Evolutionary conservation across 2,329 filamentous ascomycete species (phyloP).

Genomic region (Alternaria incomplexa): DNA sequence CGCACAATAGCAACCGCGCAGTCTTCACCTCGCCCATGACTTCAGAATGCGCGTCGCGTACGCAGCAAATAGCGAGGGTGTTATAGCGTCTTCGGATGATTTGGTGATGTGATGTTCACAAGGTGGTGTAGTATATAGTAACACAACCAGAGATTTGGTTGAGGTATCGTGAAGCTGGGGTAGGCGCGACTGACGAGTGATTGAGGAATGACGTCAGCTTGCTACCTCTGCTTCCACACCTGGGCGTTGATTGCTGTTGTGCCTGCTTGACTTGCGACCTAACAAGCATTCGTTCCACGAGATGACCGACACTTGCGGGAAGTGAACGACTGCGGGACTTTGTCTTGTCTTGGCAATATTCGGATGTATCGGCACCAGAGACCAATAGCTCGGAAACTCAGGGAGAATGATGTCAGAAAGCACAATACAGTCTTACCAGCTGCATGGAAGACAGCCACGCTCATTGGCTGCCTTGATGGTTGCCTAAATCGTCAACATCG

Average conservation of each 20-base stretch:
- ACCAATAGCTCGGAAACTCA: not conserved
- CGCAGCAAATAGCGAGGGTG: accelerated
- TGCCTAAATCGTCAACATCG: not conserved
- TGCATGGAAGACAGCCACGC: not conserved
- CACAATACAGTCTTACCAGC: not conserved
- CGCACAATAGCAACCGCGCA: not conserved
- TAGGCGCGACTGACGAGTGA: not conserved
- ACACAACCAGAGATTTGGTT: accelerated
- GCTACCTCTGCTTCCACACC: not conserved
- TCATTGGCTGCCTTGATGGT: not conserved
- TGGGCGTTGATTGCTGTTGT: not conserved
- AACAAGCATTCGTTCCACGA: too few species aligned
- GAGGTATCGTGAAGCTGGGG: not conserved
- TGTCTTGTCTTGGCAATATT: not conserved
- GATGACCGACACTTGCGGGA: not conserved
- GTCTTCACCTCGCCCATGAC: not conserved
- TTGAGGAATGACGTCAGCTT: not conserved
- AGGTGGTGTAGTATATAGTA: not conserved
- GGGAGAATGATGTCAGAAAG: accelerated
- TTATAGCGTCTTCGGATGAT: not conserved
- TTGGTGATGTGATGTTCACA: not conserved
- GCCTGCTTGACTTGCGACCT: not conserved
- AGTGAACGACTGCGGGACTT: not conserved
- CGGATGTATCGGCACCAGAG: not conserved
- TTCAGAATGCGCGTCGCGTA: not conserved